Conservation (phyloP, 1,284 basidiomycete genomes). For the Inonotus obliquus region DNA sequence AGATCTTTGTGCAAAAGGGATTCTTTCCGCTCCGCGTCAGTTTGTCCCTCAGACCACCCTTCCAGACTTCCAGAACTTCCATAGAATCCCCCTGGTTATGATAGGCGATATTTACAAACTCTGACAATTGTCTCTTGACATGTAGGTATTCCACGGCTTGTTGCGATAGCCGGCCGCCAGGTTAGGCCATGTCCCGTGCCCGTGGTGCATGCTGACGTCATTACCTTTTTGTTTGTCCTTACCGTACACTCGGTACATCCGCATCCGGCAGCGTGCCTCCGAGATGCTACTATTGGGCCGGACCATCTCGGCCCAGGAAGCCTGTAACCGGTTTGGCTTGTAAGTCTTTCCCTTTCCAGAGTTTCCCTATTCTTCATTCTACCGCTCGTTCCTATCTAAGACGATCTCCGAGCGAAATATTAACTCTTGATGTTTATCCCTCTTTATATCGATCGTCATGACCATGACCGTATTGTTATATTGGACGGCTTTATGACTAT, state of each 20-base stretch:
- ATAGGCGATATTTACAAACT: neutral
- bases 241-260: neutral
- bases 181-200: conserved; percentile 30
- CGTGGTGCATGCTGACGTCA: neutral
- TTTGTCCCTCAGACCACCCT: neutral
- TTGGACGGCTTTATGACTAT: no score
- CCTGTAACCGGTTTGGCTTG: conserved; percentile 71
- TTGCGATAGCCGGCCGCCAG: conserved; percentile 62
- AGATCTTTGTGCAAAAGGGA: neutral
- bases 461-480: neutral
- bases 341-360: conserved; percentile 34
- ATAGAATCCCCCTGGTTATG: neutral
- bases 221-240: neutral
- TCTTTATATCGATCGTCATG: neutral
- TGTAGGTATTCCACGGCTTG: conserved; percentile 23
- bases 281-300: conserved; percentile 75
- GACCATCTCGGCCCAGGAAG: conserved; percentile 62
- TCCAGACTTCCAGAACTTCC: neutral
- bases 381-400: conserved; percentile 4
- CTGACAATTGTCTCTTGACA: neutral
- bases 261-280: conserved; percentile 53
- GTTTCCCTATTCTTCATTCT: conserved; percentile 10
- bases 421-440: neutral
- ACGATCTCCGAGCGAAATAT: conserved; percentile 9
- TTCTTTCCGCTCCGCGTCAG: neutral